These are phyloP conservation scores for Rhodomyrtus psidioides DNA, from an alignment of 441 rosid genomes.

Conservation along the genomic window DNA sequence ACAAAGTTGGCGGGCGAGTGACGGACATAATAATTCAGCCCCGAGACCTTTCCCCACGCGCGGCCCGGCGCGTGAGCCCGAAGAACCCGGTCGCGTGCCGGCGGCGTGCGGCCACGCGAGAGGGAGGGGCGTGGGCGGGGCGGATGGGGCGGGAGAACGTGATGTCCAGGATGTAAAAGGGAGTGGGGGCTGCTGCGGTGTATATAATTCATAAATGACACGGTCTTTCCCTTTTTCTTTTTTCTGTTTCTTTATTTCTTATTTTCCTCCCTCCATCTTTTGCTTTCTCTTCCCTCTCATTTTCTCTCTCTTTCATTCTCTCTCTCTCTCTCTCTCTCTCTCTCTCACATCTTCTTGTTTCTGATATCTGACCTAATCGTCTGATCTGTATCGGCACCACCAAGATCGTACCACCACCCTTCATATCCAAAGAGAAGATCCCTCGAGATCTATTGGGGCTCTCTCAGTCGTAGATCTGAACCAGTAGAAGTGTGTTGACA, in stretches of 20 bases:
- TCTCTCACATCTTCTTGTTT: neutral
- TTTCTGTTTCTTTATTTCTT: neutral
- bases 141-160: slow-evolving; percentile 14
- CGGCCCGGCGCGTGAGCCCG: slow-evolving; percentile 5
- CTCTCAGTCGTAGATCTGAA: neutral
- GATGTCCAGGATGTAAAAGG: slow-evolving; percentile 1
- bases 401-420: slow-evolving; percentile 4
- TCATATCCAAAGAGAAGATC: slow-evolving; percentile 6
- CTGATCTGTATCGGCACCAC: slow-evolving; percentile 9
- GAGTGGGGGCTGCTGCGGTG: slow-evolving; percentile 17
- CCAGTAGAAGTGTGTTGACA: neutral
- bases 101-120: neutral
- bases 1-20: slow-evolving; percentile 29
- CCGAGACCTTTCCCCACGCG: slow-evolving; percentile 3
- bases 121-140: neutral
- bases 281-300: slow-evolving; percentile 37
- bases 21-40: slow-evolving; percentile 26
- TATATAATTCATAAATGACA: slow-evolving; percentile 37
- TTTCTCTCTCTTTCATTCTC: slow-evolving; percentile 8
- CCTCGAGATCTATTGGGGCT: slow-evolving; percentile 2
- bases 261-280: slow-evolving; percentile 11
- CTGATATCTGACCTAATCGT: slow-evolving; percentile 31
- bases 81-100: no score
- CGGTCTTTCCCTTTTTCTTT: slow-evolving; percentile 1
- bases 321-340: slow-evolving; percentile 11